Base-by-base conservation (phyloP, 2,329 filamentous ascomycete species). In the Cadophora gregata region DNA sequence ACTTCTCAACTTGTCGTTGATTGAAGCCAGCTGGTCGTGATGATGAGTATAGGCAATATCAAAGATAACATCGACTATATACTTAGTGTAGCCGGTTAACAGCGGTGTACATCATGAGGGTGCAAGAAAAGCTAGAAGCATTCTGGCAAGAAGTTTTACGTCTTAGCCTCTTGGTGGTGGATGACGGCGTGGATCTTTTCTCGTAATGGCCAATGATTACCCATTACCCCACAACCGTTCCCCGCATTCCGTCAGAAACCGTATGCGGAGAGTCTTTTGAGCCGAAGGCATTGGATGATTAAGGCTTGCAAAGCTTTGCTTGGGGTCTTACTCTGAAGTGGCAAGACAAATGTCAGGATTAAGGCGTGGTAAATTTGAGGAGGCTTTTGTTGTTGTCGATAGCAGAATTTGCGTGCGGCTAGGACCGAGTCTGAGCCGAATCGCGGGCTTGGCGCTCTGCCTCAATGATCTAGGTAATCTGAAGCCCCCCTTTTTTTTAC, bases 141-240 rank as follows among this genome's bases (percentile, higher is more conserved):
- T 56, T 56, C 5, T 59, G 5, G 59, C 16, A 48, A 51, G 19
- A 29, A 51, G n/a, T 38, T 51, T 33, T 53, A 27, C 59, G 45
- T 62, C 27, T 53, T 62, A 51, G 45, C 31, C 21, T 33, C 31
- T 62, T 51, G 45, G n/a, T 62, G 27, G 29, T 25, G 38, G 9
- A 10, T 14, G 31, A 62, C 47, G 14, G 29, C 59, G 59, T 62
- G 42, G 47, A 62, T 62, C 59, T 51, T 61, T 27, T 62, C 59
- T 62, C 31, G 59, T 53, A 62, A 42, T 38, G 31, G 31, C 38
- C 38, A 60, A 45, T 47, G 42, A 47, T 33, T n/a, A 12, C 21
- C 25, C 47, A 31, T n/a, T 38, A 38, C 59, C 45, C 59, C 59
- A 62, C 58, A 60, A 33, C 27, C 16, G 9, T 38, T 25, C 45